Conservation (phyloP, 2,329 filamentous ascomycete species). For the Sporothrix curviconia region DNA sequence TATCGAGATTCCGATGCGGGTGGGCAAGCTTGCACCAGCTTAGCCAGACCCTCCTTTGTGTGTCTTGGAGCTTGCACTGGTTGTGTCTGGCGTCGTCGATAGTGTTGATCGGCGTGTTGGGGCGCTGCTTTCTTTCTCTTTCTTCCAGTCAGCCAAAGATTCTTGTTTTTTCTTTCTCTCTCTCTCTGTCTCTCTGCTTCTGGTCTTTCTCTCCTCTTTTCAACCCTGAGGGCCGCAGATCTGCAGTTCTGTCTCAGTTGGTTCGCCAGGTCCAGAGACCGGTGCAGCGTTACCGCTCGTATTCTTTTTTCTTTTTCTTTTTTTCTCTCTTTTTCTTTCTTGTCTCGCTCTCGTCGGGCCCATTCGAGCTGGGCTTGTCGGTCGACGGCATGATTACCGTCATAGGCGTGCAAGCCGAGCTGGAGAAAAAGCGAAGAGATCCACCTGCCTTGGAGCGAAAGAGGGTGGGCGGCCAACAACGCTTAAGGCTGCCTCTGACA, state of each 20-base stretch:
- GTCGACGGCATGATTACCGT: conserved; percentile 11
- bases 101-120: background rate
- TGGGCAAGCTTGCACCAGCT: background rate
- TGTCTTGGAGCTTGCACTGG: background rate
- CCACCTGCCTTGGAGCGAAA: background rate
- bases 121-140: background rate
- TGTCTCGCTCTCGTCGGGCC: no score
- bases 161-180: background rate
- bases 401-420: conserved; percentile 1
- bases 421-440: background rate
- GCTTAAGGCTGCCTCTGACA: no score
- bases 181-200: background rate
- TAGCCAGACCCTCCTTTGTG: background rate
- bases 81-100: background rate
- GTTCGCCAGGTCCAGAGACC: no score
- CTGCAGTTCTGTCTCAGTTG: background rate
- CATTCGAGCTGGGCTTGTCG: background rate
- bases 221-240: background rate
- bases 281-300: background rate
- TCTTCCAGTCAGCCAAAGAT: background rate
- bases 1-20: conserved; percentile 2
- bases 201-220: background rate
- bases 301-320: background rate
- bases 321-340: no score
- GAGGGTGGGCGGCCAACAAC: no score